Evolutionary conservation across 495 filamentous ascomycete species (phyloP), one percentile per base, ranked within the genome.

Genomic region (Apiosordaria backusii): DNA sequence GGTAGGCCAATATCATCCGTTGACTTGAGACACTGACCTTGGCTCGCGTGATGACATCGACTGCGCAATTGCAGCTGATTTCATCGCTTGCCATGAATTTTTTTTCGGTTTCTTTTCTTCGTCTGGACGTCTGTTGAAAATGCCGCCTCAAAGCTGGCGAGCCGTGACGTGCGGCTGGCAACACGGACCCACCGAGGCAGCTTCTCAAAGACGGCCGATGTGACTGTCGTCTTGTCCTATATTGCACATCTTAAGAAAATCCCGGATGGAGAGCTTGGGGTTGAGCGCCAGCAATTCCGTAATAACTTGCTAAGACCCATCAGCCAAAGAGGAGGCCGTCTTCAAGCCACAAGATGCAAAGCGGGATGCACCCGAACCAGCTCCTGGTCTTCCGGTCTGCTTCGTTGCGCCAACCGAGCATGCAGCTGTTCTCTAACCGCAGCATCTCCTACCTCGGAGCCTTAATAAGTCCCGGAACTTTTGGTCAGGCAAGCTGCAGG

Each of bases 231-330:
- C 27, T 27, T 27, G 70, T 55, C 52, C 72, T 78, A 80, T 80
- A 80, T 71, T 68, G 78, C 78, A 77, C 78, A 79, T 80, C 78
- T 75, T 80, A 80, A 78, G 77, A 69, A 76, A 75, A 78, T 78
- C 77, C 66, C 70, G 16, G 50, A 16, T 24, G 0, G 27, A 27
- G 61, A 61, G 29, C 55, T 27, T 23, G 40, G 57, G 59, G 57
- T 65, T 60, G 45, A 45, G 52, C 9, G 23, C 16, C 22, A 6
- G 26, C 57, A 24, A 19, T 60, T 60, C 26, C 18, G 26, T 29
- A 55, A 55, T 55, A 7, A 55, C 52, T 55, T 19, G 22, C 22
- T 19, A 18, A 55, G 22, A 23, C 52, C 52, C 22, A 21, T 5
- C n/a, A 23, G 52, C 22, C 52, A 55, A 55, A 7, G n/a, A 23